A percentile compares a stretch with the other conserved stretches of the same genome.
phyloP scores from a whole-genome alignment of 2,329 filamentous ascomycete genomes.

The Colletotrichum costaricense region DNA sequence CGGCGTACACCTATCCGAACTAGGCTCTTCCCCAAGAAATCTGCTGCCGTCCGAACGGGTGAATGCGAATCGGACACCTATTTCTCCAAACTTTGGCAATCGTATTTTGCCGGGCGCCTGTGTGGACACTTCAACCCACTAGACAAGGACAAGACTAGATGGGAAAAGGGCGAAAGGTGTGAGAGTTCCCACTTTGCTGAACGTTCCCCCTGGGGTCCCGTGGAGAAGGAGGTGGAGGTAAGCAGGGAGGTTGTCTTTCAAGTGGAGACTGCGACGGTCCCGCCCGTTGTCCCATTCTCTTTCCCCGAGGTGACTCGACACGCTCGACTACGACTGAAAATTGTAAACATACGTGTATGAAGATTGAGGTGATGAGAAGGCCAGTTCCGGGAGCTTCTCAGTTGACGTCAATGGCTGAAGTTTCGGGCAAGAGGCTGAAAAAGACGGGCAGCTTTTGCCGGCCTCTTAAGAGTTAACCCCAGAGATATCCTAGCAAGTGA shows the following conservation, averaged over 20 bases:
- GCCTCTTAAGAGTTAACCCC: neutral
- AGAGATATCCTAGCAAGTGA: constrained; percentile 12
- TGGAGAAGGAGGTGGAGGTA: constrained; percentile 29
- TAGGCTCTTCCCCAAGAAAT: constrained; percentile 11
- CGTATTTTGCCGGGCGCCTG: constrained; percentile 30
- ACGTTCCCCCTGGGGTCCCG: constrained; percentile 27
- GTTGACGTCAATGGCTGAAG: neutral
- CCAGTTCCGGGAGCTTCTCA: neutral
- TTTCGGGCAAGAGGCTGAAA: neutral
- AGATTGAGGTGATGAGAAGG: neutral
- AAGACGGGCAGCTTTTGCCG: neutral
- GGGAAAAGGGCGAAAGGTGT: constrained; percentile 10
- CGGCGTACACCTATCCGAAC: neutral
- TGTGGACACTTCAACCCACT: constrained; percentile 21
- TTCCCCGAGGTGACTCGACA: constrained; percentile 5
- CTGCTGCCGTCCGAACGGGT: constrained; percentile 22
- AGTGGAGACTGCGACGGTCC: constrained; percentile 26
- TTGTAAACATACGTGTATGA: too few species aligned
- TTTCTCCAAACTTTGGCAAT: constrained; percentile 6
- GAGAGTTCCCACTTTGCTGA: constrained; percentile 15
- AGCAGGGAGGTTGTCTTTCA: constrained; percentile 13
- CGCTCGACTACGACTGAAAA: neutral
- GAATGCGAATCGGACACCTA: constrained; percentile 12
- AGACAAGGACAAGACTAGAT: constrained; percentile 30
- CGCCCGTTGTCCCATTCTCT: constrained; percentile 9